Base-by-base conservation (phyloP, 73 alveolate species). In the Diophrys sp. region DNA sequence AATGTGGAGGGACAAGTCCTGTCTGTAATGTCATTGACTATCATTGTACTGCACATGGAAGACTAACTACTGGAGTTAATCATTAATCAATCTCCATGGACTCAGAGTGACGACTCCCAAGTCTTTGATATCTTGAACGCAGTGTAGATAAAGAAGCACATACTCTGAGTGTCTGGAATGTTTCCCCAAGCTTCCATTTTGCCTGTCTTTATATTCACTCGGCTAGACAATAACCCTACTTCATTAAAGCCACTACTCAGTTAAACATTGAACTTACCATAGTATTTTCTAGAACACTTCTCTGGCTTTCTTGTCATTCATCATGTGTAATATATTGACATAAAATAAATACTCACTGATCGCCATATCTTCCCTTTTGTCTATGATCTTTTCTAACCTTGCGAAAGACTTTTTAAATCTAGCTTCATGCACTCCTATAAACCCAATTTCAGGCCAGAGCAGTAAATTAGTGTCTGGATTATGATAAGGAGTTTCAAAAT, bases 401-500 rank as follows among this genome's bases (percentile, higher is more conserved):
- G 25, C 33, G 28, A 78, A 67, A 1, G 87, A 79, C 14, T 33
- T 23, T 54, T 69, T 79, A 56, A 27, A 70, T 26, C 33, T 70
- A 11, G n/a, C 25, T 44, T 79, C 81, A 79, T 69, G 77, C 14
- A 66, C 33, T 0, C 76, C n/a, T n/a, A 70, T 1, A 55, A 78
- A 78, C 26, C 73, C 86, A n/a, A 70, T 71, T 25, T 79, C 81
- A 2, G 76, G 87, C 87, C 87, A 79, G 1, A 79, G 67, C 23
- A 79, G 75, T 26, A 79, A 33, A n/a, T 62, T 75, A 79, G 80
- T 79, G 75, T 79, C 87, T 1, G 87, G 87, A 18, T 55, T 71
- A 30, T 79, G 87, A 28, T 71, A n/a, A 27, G 31, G 56, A 0
- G 70, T 53, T 18, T 68, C 75, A 8, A 18, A 71, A n/a, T 70